Evolutionary conservation across 805 yeast species (phyloP).

Genomic region (Starmerella ratchasimensis): DNA sequence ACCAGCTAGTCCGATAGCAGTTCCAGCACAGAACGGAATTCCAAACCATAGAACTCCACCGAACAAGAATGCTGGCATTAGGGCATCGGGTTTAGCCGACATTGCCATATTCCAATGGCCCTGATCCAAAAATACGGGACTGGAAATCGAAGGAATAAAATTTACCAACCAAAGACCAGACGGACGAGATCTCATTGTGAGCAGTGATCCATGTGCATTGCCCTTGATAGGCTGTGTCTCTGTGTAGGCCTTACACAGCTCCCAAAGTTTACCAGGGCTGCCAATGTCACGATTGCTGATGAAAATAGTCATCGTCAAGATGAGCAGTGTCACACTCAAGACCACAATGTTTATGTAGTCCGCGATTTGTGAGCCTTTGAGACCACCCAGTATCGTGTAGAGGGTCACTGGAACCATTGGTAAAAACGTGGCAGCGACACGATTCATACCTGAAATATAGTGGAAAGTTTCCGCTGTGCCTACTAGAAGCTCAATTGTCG

Average conservation of each 20-base stretch:
- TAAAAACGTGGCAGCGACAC: constrained; percentile 34
- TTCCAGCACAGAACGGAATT: constrained; percentile 29
- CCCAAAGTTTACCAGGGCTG: constrained; percentile 34
- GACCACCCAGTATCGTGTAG: constrained; percentile 39
- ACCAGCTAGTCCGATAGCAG: constrained; percentile 30
- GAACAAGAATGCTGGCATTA: constrained; percentile 33
- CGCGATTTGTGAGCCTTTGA: constrained; percentile 39
- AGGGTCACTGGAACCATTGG: constrained; percentile 36
- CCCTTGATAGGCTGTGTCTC: constrained; percentile 25
- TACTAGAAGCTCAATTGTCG: constrained; percentile 1
- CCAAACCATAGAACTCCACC: constrained; percentile 37
- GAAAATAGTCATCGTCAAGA: constrained; percentile 27
- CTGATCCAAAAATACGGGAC: constrained; percentile 19
- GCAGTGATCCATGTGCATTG: constrained; percentile 33
- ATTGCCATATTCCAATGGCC: constrained; percentile 32
- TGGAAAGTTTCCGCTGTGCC: constrained; percentile 20
- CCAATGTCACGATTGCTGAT: constrained; percentile 31
- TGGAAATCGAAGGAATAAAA: constrained; percentile 26
- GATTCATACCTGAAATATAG: constrained; percentile 33
- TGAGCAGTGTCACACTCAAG: constrained; percentile 30
- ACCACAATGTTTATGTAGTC: constrained; percentile 40
- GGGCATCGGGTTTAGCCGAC: constrained; percentile 32
- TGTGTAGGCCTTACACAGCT: constrained; percentile 29
- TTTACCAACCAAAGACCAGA: constrained; percentile 27
- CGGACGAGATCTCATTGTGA: constrained; percentile 23